These are phyloP conservation scores for Fusarium falciforme DNA, from an alignment of 2,329 filamentous ascomycete species.

Conservation along the genomic window DNA sequence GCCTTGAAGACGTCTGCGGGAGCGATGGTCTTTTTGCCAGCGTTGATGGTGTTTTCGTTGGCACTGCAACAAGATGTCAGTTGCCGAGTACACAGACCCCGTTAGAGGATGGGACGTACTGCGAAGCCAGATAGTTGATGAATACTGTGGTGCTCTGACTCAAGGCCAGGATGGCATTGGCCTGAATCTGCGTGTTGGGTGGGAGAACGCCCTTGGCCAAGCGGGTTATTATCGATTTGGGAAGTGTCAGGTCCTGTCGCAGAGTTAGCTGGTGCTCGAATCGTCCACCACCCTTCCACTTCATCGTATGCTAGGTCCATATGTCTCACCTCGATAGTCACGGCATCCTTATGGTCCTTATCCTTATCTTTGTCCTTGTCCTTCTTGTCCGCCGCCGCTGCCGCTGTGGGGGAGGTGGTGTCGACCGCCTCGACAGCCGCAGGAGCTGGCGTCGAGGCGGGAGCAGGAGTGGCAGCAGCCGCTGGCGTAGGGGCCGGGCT, in stretches of 20 bases:
- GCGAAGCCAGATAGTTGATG: slow-evolving; percentile 80
- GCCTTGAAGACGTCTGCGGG: slow-evolving; percentile 82
- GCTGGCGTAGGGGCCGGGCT: slow-evolving; percentile 25
- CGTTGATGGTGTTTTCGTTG: slow-evolving; percentile 74
- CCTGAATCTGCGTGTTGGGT: slow-evolving; percentile 84
- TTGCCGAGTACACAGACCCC: not conserved
- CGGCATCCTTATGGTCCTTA: slow-evolving; percentile 47
- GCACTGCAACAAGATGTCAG: slow-evolving; percentile 61
- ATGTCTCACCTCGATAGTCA: slow-evolving; percentile 64
- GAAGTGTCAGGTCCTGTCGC: slow-evolving; percentile 76
- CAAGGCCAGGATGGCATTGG: slow-evolving; percentile 82
- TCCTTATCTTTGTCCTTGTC: slow-evolving; percentile 48
- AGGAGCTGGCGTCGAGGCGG: slow-evolving; percentile 17
- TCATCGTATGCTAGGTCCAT: not conserved
- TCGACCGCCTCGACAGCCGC: slow-evolving; percentile 21
- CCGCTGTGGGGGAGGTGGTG: slow-evolving; percentile 26
- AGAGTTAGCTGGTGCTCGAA: not conserved
- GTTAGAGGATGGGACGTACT: slow-evolving; percentile 63
- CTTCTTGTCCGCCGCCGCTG: slow-evolving; percentile 45
- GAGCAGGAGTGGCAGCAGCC: slow-evolving; percentile 33
- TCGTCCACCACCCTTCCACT: not conserved
- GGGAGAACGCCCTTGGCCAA: slow-evolving; percentile 84
- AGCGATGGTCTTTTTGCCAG: slow-evolving; percentile 82
- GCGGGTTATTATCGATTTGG: slow-evolving; percentile 83
- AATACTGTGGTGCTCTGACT: slow-evolving; percentile 87